Percentiles rank a stretch among this genome's conserved stretches.
Conservation (phyloP, 768 basidiomycete species). For the Leucogyrophana mollusca region DNA sequence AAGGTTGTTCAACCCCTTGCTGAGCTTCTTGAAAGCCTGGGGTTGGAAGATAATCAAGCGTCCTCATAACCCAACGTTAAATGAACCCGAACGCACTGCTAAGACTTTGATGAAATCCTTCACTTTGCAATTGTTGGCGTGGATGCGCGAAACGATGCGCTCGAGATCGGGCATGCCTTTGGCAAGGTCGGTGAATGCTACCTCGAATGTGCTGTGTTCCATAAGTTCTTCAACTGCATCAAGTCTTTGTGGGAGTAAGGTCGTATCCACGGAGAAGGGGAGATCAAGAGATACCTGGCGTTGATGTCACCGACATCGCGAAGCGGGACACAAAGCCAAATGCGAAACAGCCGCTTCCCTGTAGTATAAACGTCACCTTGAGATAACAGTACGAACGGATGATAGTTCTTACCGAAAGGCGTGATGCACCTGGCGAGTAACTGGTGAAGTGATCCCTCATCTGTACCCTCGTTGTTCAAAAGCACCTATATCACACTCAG, state of each 20-base stretch:
- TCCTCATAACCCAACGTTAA: background rate
- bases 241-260: conserved; percentile 48
- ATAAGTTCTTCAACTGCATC: conserved; percentile 95
- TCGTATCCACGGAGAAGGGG: conserved; percentile 8
- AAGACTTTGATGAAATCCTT: conserved; percentile 87
- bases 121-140: conserved; percentile 87
- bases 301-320: conserved; percentile 83
- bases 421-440: conserved; percentile 83
- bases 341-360: conserved; percentile 95
- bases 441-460: conserved; percentile 85
- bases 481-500: conserved; percentile 51
- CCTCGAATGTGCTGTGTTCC: conserved; percentile 72
- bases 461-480: conserved; percentile 90
- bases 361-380: conserved; percentile 8
- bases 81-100: conserved; percentile 41
- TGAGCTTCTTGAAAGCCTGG: conserved; percentile 77
- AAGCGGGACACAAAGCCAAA: conserved; percentile 95
- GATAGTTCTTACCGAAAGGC: conserved; percentile 70
- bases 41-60: background rate
- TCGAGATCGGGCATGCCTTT: conserved; percentile 91
- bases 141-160: conserved; percentile 91
- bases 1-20: conserved; percentile 61
- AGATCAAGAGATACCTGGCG: conserved; percentile 55
- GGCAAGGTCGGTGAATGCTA: conserved; percentile 69
- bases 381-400: conserved; percentile 6